Evolutionary conservation across 306 rosid genomes (phyloP).

Genomic region (Psophocarpus tetragonolobus): DNA sequence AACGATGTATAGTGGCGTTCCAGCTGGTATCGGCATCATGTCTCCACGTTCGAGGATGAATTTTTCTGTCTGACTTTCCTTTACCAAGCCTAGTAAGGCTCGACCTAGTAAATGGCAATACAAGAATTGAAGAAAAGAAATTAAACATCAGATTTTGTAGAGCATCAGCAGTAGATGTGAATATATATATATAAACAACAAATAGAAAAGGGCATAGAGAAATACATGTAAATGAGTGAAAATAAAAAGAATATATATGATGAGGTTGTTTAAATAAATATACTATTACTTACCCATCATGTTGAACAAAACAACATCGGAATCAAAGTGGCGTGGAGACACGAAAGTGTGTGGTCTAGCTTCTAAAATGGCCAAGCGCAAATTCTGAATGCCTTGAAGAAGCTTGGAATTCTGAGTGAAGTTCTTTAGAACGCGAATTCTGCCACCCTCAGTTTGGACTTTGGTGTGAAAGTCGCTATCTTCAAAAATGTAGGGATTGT

Average conservation of each 20-base stretch:
- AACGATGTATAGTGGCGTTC: constrained; percentile 53
- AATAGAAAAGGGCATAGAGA: not conserved
- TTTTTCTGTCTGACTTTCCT: constrained; percentile 47
- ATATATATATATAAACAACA: not conserved
- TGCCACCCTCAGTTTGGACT: constrained; percentile 53
- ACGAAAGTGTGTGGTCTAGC: constrained; percentile 51
- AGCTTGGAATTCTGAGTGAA: constrained; percentile 50
- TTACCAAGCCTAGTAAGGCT: constrained; percentile 52
- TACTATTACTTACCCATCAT: constrained; percentile 50
- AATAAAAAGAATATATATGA: not conserved
- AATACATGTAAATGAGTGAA: not conserved
- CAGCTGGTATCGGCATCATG: constrained; percentile 53
- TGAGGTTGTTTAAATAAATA: not conserved
- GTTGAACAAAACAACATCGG: constrained; percentile 52
- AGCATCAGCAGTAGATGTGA: not conserved
- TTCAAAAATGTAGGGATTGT: constrained; percentile 53
- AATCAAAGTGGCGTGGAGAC: constrained; percentile 58
- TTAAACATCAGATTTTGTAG: not conserved
- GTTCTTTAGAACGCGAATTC: constrained; percentile 43
- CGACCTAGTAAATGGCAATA: constrained; percentile 43
- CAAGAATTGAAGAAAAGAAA: not conserved
- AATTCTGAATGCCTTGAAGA: constrained; percentile 60
- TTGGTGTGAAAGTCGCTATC: constrained; percentile 39
- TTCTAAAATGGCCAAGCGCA: constrained; percentile 50
- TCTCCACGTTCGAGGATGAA: constrained; percentile 61